Evolutionary conservation across 306 rosid species (phyloP).

Genomic region (Gillenia trifoliata): DNA sequence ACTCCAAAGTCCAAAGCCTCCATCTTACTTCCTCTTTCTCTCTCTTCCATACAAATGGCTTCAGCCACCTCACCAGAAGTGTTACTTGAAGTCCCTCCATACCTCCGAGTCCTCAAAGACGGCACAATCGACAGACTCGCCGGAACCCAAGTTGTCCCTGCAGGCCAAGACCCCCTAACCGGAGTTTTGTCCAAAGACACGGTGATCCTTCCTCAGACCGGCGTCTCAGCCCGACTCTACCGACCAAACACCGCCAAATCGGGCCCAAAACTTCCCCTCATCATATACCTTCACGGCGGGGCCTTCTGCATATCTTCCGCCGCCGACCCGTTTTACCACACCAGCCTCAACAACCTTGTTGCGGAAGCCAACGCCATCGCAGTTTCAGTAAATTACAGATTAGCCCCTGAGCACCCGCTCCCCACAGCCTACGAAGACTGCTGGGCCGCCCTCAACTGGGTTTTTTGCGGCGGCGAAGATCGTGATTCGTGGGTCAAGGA

Average conservation of each 20-base stretch:
- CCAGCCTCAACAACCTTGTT: constrained; percentile 55
- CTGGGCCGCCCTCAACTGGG: constrained; percentile 69
- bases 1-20: background rate
- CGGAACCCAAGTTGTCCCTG: constrained; percentile 47
- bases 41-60: constrained; percentile 28
- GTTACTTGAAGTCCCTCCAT: constrained; percentile 52
- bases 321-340: constrained; percentile 67
- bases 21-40: background rate
- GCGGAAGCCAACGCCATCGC: constrained; percentile 46
- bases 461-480: constrained; percentile 11
- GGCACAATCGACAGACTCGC: constrained; percentile 59
- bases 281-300: constrained; percentile 77
- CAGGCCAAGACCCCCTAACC: constrained; percentile 50
- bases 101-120: constrained; percentile 53
- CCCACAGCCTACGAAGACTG: constrained; percentile 64
- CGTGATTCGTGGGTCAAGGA: constrained; percentile 52
- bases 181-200: constrained; percentile 73
- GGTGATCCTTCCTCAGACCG: constrained; percentile 41
- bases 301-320: constrained; percentile 61
- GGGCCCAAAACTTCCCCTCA: constrained; percentile 42
- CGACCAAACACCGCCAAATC: constrained; percentile 22
- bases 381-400: constrained; percentile 58
- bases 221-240: constrained; percentile 62
- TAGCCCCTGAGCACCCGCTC: constrained; percentile 79
- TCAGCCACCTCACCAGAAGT: constrained; percentile 27